Evolutionary conservation across 2,329 filamentous ascomycete species (phyloP).

Genomic region (Talaromyces marneffei): DNA sequence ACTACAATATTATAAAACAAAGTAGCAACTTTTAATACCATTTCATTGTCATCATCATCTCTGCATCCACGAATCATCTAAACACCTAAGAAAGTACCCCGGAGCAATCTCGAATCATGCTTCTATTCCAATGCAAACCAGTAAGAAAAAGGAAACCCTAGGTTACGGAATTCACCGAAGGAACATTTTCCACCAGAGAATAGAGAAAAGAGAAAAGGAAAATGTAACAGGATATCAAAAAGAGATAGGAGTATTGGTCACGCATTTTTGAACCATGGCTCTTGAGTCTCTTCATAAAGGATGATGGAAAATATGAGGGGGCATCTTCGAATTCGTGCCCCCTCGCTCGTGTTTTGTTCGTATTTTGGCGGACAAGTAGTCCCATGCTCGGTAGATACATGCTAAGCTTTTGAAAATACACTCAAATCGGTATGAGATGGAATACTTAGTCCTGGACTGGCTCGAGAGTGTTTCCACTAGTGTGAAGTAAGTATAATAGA

Average conservation of each 20-base stretch:
- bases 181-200: neutral
- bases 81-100: neutral
- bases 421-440: neutral
- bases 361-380: neutral
- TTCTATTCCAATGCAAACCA: slow-evolving; percentile 7
- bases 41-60: slow-evolving; percentile 15
- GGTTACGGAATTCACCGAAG: neutral
- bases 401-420: neutral
- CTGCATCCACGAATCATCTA: slow-evolving; percentile 6
- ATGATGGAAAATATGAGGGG: neutral
- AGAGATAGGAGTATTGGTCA: neutral
- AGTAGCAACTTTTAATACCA: slow-evolving; percentile 11
- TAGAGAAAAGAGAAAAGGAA: neutral
- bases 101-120: neutral
- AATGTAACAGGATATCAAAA: slow-evolving; percentile 8
- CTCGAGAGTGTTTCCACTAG: slow-evolving; percentile 44
- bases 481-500: slow-evolving; percentile 15
- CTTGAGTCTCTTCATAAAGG: neutral
- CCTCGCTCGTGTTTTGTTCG: neutral
- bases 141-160: neutral
- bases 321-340: neutral
- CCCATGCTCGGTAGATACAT: slow-evolving; percentile 2
- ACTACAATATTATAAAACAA: neutral
- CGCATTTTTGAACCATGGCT: neutral
- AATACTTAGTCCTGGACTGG: slow-evolving; percentile 36